A percentile compares a stretch with the other conserved stretches of the same genome.
These are phyloP conservation scores for Pichia phayaonensis DNA, from an alignment of 805 yeast genomes.

Conservation along the genomic window DNA sequence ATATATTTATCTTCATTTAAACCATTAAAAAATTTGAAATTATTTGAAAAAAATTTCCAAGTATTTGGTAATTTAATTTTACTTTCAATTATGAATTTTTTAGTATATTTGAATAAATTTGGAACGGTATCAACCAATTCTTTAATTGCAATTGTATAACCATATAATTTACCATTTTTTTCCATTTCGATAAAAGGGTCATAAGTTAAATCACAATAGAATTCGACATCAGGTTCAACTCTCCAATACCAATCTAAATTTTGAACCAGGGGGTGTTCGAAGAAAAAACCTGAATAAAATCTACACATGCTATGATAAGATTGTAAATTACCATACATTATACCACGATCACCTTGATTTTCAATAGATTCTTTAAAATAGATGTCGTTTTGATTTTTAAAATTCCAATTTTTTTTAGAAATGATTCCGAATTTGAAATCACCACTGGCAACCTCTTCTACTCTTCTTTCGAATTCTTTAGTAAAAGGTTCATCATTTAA, in stretches of 20 bases:
- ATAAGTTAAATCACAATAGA: slow-evolving; percentile 84
- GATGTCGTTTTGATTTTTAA: slow-evolving; percentile 36
- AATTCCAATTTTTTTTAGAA: slow-evolving; percentile 58
- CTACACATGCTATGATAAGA: slow-evolving; percentile 94
- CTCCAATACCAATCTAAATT: slow-evolving; percentile 92
- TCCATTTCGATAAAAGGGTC: slow-evolving; percentile 87
- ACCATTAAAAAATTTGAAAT: slow-evolving; percentile 31
- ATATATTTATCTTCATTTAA: slow-evolving; percentile 25
- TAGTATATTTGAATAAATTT: slow-evolving; percentile 66
- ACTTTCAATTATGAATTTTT: slow-evolving; percentile 46
- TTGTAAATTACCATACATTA: slow-evolving; percentile 75
- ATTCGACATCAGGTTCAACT: slow-evolving; percentile 87
- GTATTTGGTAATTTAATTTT: slow-evolving; percentile 47
- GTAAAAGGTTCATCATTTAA: slow-evolving; percentile 73
- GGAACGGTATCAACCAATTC: slow-evolving; percentile 83
- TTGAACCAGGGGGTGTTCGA: slow-evolving; percentile 64
- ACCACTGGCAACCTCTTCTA: slow-evolving; percentile 47
- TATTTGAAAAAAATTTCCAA: slow-evolving; percentile 59
- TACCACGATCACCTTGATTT: slow-evolving; percentile 73
- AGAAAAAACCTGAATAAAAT: slow-evolving; percentile 80
- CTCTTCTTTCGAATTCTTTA: slow-evolving; percentile 50
- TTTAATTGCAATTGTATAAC: slow-evolving; percentile 71
- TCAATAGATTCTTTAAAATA: slow-evolving; percentile 52
- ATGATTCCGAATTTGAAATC: slow-evolving; percentile 67
- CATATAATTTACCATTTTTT: slow-evolving; percentile 61